Evolutionary conservation across 805 yeast genomes (phyloP), one percentile per base, ranked within the genome.

Genomic region (Zygoascus flipseniorum): DNA sequence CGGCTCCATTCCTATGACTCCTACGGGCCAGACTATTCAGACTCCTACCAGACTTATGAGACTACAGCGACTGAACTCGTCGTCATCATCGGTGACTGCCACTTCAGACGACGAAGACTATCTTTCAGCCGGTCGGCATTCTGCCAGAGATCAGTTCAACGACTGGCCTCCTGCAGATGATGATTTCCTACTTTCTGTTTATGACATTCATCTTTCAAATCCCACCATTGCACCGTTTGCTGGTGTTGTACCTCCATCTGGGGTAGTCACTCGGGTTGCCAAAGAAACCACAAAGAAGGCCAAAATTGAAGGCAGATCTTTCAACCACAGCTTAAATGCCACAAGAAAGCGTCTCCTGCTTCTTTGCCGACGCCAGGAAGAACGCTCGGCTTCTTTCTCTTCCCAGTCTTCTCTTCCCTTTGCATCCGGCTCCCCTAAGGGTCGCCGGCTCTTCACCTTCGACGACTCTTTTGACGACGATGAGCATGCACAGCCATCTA

Each of bases 191-290:
- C 60, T 74, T 59, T 72, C 71, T 42, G 70, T 73, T 4, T 82
- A 81, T 60, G 77, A 77, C 50, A 61, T 69, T 8, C 71, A 77
- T 53, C 74, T 78, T 14, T 72, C 72, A 48, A 80, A 76, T 60
- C 89, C 89, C 6, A 77, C 80, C 35, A 71, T 76, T 8, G 83
- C 90, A 0, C 90, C 90, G 0, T 84, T 84, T 62, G 82, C 82
- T 57, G 76, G 79, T 16, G 64, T 72, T 43, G 77, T 77, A 60
- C 89, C 89, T 8, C 89, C 89, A 0, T 75, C 83, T 1, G 89
- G 89, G 1, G 75, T 84, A 2, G 72, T 82, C 19, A 80, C 81
- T 43, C 73, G 74, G 51, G 83, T 82, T 0, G 78, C 86, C 6
- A 81, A 80, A 60, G 74, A 78, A 44, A 76, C 84, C 28, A 67